A percentile compares a stretch with the other conserved stretches of the same genome.
phyloP scores from a whole-genome alignment of 805 yeast species.

The Yamadazyma ubonensis region DNA sequence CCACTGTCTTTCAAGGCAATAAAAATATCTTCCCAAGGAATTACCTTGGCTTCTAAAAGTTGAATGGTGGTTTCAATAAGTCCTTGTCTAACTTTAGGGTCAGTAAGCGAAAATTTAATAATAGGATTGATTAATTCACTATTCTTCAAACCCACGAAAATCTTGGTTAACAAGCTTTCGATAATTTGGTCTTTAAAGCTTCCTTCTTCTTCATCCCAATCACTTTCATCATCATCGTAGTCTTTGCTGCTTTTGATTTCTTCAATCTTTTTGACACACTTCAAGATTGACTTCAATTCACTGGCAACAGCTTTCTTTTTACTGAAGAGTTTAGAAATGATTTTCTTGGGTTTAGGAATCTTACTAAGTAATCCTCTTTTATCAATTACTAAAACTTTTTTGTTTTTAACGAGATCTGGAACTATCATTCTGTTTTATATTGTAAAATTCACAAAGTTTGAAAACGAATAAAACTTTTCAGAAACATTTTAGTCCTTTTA shows the following conservation, averaged over 20 bases:
- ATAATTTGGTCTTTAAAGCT: constrained; percentile 16
- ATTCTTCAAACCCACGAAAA: constrained; percentile 26
- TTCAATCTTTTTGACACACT: constrained; percentile 14
- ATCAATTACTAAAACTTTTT: neutral
- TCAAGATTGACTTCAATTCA: constrained; percentile 13
- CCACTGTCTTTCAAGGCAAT: constrained; percentile 30
- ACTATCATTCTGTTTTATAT: neutral
- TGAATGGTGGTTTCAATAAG: constrained; percentile 24
- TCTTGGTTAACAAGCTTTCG: constrained; percentile 21
- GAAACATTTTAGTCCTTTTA: neutral
- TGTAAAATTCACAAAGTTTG: constrained; percentile 1
- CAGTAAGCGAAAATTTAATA: constrained; percentile 27
- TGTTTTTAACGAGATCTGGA: neutral
- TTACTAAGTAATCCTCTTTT: constrained; percentile 2
- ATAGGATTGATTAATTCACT: constrained; percentile 30
- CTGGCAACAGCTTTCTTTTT: constrained; percentile 11
- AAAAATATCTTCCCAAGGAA: constrained; percentile 33
- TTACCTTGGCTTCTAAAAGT: constrained; percentile 27
- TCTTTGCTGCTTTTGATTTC: constrained; percentile 6
- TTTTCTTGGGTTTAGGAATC: constrained; percentile 5
- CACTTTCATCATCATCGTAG: constrained; percentile 4
- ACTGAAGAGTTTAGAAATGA: constrained; percentile 2
- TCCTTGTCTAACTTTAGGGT: constrained; percentile 26
- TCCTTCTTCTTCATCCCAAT: neutral
- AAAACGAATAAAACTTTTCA: neutral